Base-by-base conservation (phyloP, 352 stramenopile species). In the Globisporangium abappressorium region DNA sequence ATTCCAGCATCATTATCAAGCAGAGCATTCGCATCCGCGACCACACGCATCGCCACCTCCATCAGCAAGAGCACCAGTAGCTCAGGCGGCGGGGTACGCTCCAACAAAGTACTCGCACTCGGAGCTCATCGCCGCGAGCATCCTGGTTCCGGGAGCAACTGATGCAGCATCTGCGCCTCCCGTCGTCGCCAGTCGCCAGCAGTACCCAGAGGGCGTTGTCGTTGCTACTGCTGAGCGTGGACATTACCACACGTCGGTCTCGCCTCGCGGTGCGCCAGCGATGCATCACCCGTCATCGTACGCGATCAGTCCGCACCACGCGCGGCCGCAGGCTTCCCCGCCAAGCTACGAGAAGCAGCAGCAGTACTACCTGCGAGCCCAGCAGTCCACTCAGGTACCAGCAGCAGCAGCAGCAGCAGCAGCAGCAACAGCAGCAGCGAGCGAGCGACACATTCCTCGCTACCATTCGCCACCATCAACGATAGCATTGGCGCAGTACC, bases 271-370 rank as follows among this genome's bases (percentile, higher is more conserved):
- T 2, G 41, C 38, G 9, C 34, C 57, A 11, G 26, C 22, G 26
- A 60, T 70, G 65, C 53, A 60, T 20, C 58, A 64, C 8, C 65
- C 58, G 57, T 62, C 65, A 2, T 54, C 26, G 12, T 57, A 70
- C 28, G 65, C 65, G 26, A 70, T 65, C 49, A 70, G 65, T 30
- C 65, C 65, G 34, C 65, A 70, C 36, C 57, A 70, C 20, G 46
- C 56, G 3, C 36, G 64, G 7, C 56, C 57, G 12, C 56, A 63
- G 33, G n/a, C 36, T 1, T 46, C 56, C 3, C 54, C 18, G 18
- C 30, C 18, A 3, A 51, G 43, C 18, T 51, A 51, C 6, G 43
- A 51, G 43, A 51, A 51, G 43, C 43, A 51, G 43, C 43, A 51
- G 43, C 43, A 51, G 26, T 62, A 49, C 58, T 66, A 66, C 30